Percentiles rank a stretch among this genome's conserved stretches.
These are phyloP conservation scores for Mortierella sp. DNA, from an alignment of 371 early-diverging fungal species.

Conservation along the genomic window DNA sequence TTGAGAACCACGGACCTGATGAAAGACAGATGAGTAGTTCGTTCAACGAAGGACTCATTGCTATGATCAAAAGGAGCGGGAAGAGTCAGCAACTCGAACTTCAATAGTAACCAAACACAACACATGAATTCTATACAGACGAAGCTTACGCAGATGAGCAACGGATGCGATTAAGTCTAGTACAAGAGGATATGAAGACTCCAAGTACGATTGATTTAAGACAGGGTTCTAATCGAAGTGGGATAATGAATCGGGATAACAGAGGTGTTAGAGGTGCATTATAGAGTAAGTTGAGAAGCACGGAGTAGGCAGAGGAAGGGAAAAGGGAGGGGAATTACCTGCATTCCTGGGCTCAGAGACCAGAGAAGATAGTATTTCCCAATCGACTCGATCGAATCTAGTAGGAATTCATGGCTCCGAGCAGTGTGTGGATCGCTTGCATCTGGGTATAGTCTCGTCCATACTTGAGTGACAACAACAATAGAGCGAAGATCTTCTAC, in stretches of 20 bases:
- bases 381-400: conserved; percentile 14
- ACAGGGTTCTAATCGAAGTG: conserved; percentile 17
- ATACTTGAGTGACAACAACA: conserved; percentile 23
- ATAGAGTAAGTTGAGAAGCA: too few species aligned
- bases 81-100: neutral
- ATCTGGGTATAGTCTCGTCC: conserved; percentile 10
- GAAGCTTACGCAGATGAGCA: conserved; percentile 20
- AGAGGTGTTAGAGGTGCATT: too few species aligned
- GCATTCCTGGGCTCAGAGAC: conserved; percentile 53
- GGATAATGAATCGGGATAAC: too few species aligned
- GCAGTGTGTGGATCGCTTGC: neutral
- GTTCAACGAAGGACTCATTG: conserved; percentile 9
- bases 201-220: conserved; percentile 29
- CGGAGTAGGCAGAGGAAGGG: too few species aligned
- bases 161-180: conserved; percentile 33
- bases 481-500: conserved; percentile 31
- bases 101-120: neutral
- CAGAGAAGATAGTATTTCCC: conserved; percentile 37
- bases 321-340: conserved; percentile 7
- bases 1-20: conserved; percentile 46
- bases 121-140: neutral
- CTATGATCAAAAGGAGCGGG: neutral
- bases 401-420: conserved; percentile 4
- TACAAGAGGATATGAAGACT: conserved; percentile 34
- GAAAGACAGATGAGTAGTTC: conserved; percentile 30